Base-by-base conservation (phyloP, 2,329 filamentous ascomycete genomes). In the Ascochyta rabiei region DNA sequence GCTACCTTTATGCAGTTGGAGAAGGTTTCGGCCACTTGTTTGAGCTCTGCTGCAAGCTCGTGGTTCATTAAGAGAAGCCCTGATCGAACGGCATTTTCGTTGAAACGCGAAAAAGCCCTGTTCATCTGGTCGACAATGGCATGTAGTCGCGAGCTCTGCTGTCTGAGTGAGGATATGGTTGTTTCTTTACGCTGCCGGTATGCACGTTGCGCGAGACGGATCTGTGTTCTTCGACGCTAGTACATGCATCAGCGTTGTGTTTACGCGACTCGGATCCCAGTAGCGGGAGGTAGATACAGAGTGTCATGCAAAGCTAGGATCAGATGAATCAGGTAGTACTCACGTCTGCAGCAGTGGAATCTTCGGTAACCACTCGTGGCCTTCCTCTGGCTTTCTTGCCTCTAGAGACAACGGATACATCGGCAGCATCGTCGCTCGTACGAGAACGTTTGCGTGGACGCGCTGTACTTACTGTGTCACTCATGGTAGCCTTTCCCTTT, bases 121-220 rank as follows among this genome's bases (percentile, higher is more conserved):
- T 85, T 88, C 86, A 96, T 91, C 63, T 89, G 84, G 51, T 89
- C 83, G 56, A 93, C 88, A 19, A 83, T 85, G 13, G 82, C 80
- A 54, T 88, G 84, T n/a, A 96, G 82, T 21, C 84, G 81, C 48
- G 86, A 79, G 23, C 93, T 89, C 57, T 87, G 83, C 48, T 84
- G 82, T 69, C 91, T 88, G 10, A 96, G 80, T 1, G 84, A 85
- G 24, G 85, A 83, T 51, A 96, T 93, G 5, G 89, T 89, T 19
- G 84, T 88, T 69, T 96, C 92, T 75, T 96, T 96, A 46, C 92
- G 87, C 67, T 89, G 86, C 15, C 92, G 86, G 69, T 96, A 96
- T 0, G 91, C 91, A 61, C 91, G 82, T 73, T 96, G 92, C 2
- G 92, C 92, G 49, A 93, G 83, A 21, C 92, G 87, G 60, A 96